Conservation (phyloP, 805 yeast genomes). For the Metschnikowia lunata region DNA sequence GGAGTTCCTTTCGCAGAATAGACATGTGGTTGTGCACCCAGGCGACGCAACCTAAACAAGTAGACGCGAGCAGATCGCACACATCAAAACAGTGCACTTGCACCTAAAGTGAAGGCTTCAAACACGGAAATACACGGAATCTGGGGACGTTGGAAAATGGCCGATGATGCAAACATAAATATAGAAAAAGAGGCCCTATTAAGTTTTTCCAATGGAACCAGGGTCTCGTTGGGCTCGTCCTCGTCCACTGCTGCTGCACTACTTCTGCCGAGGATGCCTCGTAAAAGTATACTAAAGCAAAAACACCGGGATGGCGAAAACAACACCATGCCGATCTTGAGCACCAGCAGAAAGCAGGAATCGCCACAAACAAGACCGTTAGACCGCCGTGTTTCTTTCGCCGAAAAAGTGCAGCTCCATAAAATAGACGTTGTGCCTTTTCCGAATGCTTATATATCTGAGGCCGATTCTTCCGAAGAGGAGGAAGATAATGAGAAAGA, state of each 20-base stretch:
- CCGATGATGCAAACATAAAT: not conserved
- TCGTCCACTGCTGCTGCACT: not conserved
- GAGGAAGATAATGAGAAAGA: not conserved
- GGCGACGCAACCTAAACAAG: too few relatives aligned
- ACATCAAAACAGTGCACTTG: too few relatives aligned
- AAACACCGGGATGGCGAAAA: conserved; percentile 6
- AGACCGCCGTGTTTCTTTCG: conserved; percentile 65
- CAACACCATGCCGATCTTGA: conserved; percentile 10
- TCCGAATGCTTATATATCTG: not conserved
- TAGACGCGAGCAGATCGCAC: too few relatives aligned
- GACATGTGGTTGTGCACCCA: too few relatives aligned
- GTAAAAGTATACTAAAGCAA: conserved; percentile 14
- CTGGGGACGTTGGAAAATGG: not conserved
- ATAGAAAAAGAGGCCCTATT: too few relatives aligned
- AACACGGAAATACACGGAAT: too few relatives aligned
- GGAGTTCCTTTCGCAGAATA: too few relatives aligned
- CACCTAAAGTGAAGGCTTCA: too few relatives aligned
- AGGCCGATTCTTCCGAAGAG: not conserved
- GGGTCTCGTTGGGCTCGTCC: not conserved
- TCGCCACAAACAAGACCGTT: conserved; percentile 6
- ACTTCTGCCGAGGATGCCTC: conserved; percentile 7
- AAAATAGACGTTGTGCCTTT: conserved; percentile 41
- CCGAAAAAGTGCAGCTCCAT: conserved; percentile 68
- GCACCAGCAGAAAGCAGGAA: not conserved
- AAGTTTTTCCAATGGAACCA: too few relatives aligned